Conservation (phyloP, 2,329 filamentous ascomycete species). For the Scedosporium apiospermum region DNA sequence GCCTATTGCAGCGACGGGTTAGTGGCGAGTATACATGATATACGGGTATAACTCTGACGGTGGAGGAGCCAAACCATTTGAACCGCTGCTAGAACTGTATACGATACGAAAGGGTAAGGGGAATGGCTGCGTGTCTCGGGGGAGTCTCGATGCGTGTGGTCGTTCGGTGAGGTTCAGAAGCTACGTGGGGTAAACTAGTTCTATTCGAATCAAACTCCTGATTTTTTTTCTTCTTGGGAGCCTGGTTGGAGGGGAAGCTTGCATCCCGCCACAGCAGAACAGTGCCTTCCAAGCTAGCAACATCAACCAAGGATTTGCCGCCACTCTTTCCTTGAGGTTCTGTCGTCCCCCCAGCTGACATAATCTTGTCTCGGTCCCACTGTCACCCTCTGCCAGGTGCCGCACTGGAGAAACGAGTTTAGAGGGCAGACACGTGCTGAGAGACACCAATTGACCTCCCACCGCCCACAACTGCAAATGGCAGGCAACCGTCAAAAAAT, state of each 20-base stretch:
- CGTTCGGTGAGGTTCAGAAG: slow-evolving; percentile 2
- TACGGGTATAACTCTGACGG: not conserved
- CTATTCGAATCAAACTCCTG: not conserved
- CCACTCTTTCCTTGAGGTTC: too few species aligned
- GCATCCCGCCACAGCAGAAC: not conserved
- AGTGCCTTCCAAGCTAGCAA: not conserved
- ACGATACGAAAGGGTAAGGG: not conserved
- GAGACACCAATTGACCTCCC: not conserved
- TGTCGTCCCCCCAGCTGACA: not conserved
- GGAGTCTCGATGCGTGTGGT: not conserved
- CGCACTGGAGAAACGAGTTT: too few species aligned
- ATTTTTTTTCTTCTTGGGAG: slow-evolving; percentile 4
- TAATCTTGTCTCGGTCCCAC: not conserved
- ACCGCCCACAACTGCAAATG: not conserved
- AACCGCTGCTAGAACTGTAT: not conserved
- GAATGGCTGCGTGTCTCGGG: not conserved
- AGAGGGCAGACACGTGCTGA: slow-evolving; percentile 1
- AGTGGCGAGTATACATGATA: not conserved
- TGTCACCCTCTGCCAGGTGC: too few species aligned
- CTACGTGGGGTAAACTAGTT: slow-evolving; percentile 2
- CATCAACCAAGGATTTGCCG: slow-evolving; percentile 2
- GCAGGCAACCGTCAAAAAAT: not conserved
- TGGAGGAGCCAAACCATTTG: slow-evolving; percentile 3
- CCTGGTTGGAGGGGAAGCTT: slow-evolving; percentile 6
- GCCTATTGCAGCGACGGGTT: slow-evolving; percentile 4